A percentile compares a stretch with the other conserved stretches of the same genome.
Evolutionary conservation across 768 basidiomycete genomes (phyloP).

Genomic region (Jaapia argillacea): DNA sequence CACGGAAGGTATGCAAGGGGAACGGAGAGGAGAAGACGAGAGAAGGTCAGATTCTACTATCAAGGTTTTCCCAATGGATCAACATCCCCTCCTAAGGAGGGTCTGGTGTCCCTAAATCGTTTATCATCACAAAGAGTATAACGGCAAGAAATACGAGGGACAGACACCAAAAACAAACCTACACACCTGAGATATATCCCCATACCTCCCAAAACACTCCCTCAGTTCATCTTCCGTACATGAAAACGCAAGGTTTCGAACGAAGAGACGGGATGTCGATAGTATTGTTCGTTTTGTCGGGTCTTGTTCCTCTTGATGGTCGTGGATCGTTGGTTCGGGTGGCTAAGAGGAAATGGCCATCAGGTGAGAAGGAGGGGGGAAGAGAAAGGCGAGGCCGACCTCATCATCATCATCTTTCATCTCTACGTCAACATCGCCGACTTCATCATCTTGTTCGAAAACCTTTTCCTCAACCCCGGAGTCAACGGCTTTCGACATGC

Average conservation of each 20-base stretch:
- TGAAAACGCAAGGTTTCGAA: conserved; percentile 91
- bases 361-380: not conserved
- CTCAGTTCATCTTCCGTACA: conserved; percentile 65
- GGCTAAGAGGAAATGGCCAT: not conserved
- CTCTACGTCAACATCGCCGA: conserved; percentile 21
- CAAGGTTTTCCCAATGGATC: too few species aligned
- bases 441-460: conserved; percentile 57
- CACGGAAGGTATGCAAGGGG: too few species aligned
- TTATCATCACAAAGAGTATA: too few species aligned
- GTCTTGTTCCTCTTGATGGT: conserved; percentile 22
- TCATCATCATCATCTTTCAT: conserved; percentile 7
- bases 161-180: too few species aligned
- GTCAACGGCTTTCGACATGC: conserved; percentile 38
- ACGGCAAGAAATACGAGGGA: too few species aligned
- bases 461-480: conserved; percentile 29
- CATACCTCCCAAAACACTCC: conserved; percentile 56
- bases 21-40: too few species aligned
- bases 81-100: too few species aligned
- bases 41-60: too few species aligned
- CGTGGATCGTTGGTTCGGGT: too few species aligned
- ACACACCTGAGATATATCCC: conserved; percentile 69
- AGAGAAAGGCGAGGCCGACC: not conserved
- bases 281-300: conserved; percentile 41
- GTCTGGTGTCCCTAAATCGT: too few species aligned
- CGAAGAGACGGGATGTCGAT: conserved; percentile 72